A percentile compares a stretch with the other conserved stretches of the same genome.
Conservation (phyloP, 768 basidiomycete species). For the Pleurotus salmoneostramineus region DNA sequence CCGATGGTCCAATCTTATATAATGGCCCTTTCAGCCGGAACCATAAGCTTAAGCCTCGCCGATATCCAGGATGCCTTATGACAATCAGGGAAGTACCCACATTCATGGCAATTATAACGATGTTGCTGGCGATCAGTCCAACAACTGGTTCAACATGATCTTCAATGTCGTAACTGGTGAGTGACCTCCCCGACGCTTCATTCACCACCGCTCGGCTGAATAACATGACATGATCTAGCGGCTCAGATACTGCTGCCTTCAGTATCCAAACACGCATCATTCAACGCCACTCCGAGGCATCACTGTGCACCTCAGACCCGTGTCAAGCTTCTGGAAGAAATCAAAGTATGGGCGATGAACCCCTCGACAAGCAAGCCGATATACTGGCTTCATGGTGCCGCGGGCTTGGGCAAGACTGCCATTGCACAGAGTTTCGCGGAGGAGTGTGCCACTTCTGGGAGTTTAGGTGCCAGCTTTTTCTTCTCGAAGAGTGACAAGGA, state of each 20-base stretch:
- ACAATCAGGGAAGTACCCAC: not conserved
- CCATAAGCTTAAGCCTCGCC: too few relatives aligned
- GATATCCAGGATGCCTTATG: not conserved
- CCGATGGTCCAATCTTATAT: not conserved
- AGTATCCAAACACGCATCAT: not conserved
- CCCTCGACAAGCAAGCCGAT: constrained; percentile 4
- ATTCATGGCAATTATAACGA: not conserved
- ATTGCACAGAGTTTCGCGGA: constrained; percentile 26
- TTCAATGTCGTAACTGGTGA: not conserved
- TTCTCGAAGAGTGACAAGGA: constrained; percentile 22
- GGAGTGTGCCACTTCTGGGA: not conserved
- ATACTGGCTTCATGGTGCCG: constrained; percentile 30
- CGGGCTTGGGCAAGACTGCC: constrained; percentile 29
- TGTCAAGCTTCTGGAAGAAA: not conserved
- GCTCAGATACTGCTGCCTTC: not conserved
- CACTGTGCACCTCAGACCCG: not conserved
- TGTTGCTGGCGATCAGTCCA: not conserved
- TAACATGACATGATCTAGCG: not conserved
- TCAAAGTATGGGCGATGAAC: not conserved
- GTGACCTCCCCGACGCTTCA: not conserved
- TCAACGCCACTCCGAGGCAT: not conserved
- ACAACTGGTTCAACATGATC: not conserved
- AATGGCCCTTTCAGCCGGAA: not conserved
- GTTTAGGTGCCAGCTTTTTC: constrained; percentile 25
- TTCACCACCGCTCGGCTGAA: not conserved